Evolutionary conservation across 257 asterid species (phyloP), one percentile per base, ranked within the genome.

Genomic region (Solanum pinnatisectum): DNA sequence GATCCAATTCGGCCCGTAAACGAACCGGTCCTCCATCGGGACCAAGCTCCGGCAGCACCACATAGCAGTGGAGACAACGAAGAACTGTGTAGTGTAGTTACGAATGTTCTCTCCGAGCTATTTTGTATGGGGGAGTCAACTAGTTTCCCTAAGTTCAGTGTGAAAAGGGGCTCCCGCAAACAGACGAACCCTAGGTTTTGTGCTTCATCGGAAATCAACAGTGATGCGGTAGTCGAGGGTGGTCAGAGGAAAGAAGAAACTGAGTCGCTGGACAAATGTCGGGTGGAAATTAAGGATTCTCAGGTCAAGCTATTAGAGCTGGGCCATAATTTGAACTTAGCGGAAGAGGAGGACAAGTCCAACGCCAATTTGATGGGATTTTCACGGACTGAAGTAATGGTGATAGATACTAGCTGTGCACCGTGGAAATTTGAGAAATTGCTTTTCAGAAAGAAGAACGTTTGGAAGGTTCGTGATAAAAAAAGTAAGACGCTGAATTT

Each of bases 391-490:
- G 99, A 95, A 91, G 99, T 96, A 4, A 92, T 94, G 35, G 96
- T 96, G 63, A 96, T 96, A 5, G 99, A 96, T 88, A 95, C 98
- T 32, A 96, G 99, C 92, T 95, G 89, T 82, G 93, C 94, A 86
- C 88, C 89, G 36, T 95, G 99, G 98, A 97, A 97, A 83, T 95
- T 94, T 46, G 99, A 97, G 90, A 96, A 95, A 90, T 72, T 97
- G 89, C 86, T 97, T 91, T 93, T 87, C 87, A 92, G 98, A 95
- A 95, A 93, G 93, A 94, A 93, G 90, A 95, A 92, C 90, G 93
- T 94, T 72, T 97, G 99, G 98, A 95, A 92, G 89, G 98, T 93
- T 90, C 91, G 96, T 46, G 98, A 95, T 84, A 95, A 88, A 91
- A 93, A 91, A 89, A 92, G 92, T 30, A 92, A 90, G 87, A 76